These are phyloP conservation scores for Leccinum arenicola DNA, from an alignment of 768 basidiomycete genomes.

Conservation along the genomic window DNA sequence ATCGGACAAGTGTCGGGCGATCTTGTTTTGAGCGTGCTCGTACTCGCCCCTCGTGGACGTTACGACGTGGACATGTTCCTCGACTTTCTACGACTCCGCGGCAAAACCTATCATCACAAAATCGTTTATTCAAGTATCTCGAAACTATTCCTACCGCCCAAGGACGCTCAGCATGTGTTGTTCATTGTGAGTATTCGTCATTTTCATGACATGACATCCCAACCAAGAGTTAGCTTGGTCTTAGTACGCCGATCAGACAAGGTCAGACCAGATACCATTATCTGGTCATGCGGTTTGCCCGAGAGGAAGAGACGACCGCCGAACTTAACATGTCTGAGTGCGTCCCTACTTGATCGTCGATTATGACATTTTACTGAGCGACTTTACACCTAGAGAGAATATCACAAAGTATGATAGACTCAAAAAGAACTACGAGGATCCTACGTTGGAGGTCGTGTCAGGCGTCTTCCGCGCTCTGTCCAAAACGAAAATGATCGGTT, in stretches of 20 bases:
- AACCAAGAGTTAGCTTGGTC: conserved; percentile 61
- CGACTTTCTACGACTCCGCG: conserved; percentile 88
- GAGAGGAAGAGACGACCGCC: conserved; percentile 95
- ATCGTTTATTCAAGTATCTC: conserved; percentile 88
- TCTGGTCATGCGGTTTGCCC: conserved; percentile 94
- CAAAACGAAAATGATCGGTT: conserved; percentile 87
- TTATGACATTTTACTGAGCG: not conserved
- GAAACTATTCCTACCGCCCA: conserved; percentile 87
- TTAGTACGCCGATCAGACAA: conserved; percentile 93
- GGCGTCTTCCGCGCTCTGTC: conserved; percentile 89
- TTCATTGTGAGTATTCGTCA: conserved; percentile 71
- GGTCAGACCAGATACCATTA: conserved; percentile 98
- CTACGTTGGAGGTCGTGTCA: conserved; percentile 93
- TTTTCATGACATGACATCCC: not conserved
- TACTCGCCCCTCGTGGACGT: conserved; percentile 92
- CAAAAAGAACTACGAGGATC: conserved; percentile 92
- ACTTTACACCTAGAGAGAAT: conserved; percentile 56
- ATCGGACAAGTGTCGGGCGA: conserved; percentile 91
- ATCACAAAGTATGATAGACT: conserved; percentile 77
- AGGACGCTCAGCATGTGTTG: conserved; percentile 92
- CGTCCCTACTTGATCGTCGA: conserved; percentile 27
- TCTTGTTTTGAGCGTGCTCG: conserved; percentile 86
- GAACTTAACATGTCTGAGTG: conserved; percentile 93
- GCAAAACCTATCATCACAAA: conserved; percentile 99
- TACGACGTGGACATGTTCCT: conserved; percentile 99